Conservation (phyloP, 1,284 basidiomycete genomes). For the Apiotrichum akiyoshidainum region DNA sequence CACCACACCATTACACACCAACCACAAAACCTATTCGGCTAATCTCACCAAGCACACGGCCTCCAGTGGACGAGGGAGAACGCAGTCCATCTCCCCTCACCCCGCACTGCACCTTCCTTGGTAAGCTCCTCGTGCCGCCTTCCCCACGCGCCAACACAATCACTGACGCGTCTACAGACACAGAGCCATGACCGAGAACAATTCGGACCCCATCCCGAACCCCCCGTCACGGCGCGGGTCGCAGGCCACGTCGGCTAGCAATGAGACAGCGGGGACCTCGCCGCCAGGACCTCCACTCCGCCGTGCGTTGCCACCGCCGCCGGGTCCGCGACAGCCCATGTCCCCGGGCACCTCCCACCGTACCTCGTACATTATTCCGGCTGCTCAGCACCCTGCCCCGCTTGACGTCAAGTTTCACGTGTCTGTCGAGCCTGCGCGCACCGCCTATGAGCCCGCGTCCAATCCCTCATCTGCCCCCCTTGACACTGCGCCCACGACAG, state of each 20-base stretch:
- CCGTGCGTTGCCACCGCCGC: conserved; percentile 2
- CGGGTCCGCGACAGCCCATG: neutral
- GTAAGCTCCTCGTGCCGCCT: too few relatives aligned
- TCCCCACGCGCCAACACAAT: too few relatives aligned
- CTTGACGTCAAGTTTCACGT: neutral
- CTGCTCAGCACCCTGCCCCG: neutral
- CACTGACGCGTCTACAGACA: too few relatives aligned
- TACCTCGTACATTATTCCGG: neutral
- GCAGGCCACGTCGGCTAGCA: neutral
- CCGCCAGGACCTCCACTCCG: neutral
- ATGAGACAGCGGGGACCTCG: neutral
- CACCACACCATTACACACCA: too few relatives aligned
- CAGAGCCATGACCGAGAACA: conserved; percentile 5
- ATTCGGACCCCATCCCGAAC: neutral
- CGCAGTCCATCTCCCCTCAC: too few relatives aligned
- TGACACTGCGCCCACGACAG: too few relatives aligned
- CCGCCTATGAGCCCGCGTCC: neutral
- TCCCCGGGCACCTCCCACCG: conserved; percentile 2
- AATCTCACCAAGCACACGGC: too few relatives aligned
- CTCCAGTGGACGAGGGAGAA: too few relatives aligned
- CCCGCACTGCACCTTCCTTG: too few relatives aligned
- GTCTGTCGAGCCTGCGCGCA: neutral
- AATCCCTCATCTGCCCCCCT: too few relatives aligned
- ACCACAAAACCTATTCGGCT: too few relatives aligned
- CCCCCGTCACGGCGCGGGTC: neutral